Base-by-base conservation (phyloP, 768 basidiomycete species). In the Xerocomus spinulosus region DNA sequence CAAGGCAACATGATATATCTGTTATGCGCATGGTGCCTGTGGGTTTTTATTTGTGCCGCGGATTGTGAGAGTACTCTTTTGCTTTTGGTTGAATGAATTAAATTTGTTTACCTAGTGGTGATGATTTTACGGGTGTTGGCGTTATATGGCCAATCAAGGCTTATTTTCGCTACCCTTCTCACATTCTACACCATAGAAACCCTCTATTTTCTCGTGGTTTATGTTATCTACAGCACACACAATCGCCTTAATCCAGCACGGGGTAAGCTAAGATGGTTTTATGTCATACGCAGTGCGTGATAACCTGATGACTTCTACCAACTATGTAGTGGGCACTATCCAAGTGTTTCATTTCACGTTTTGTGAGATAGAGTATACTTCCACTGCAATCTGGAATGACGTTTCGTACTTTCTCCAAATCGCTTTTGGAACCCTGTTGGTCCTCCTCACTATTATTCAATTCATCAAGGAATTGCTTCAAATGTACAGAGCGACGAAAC, bases 121-220 rank as follows among this genome's bases (percentile, higher is more conserved):
- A 47, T 47, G 46, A 33, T 47, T 39, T 21, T 47, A 15, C 46
- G 38, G 10, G 30, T 47, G 24, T 32, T 6, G 30, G 30, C 30
- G 14, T 32, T 32, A 32, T 32, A 32, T 14, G 13, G 13, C 14
- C 30, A 14, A 32, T 32, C 30, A 4, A 32, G 30, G 30, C 30
- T 32, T 13, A 14, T 32, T 14, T 13, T 32, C 14, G 30, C 8
- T 4, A 32, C 14, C 7, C 13, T 32, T 6, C 13, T 32, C 30
- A 32, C 30, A 32, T 13, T 32, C 14, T 32, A 9, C 14, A 13
- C 14, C 30, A 14, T 32, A 4, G 30, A 32, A 14, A 14, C 14
- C 4, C 7, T 32, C 30, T 9, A 6, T 4, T 14, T 32, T 32
- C 14, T 9, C 30, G 14, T 32, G 14, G 7, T 8, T 14, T 32